Base-by-base conservation (phyloP, 1,139 yeast species). In the Yamadazyma dendronema region DNA sequence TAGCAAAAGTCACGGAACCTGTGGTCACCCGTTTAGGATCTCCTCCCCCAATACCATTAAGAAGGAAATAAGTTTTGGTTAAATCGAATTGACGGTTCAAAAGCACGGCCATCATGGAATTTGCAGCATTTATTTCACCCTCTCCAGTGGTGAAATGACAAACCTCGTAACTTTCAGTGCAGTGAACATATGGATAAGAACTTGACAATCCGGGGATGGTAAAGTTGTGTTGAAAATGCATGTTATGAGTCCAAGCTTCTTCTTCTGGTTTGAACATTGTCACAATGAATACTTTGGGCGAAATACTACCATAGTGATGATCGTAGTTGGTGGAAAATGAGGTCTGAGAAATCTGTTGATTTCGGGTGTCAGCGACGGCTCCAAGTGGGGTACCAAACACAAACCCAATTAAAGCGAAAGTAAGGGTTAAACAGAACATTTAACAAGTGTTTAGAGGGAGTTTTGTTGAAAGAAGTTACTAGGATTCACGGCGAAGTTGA, bases 1-100 rank as follows among this genome's bases (percentile, higher is more conserved):
- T 75, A 31, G 84, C 74, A 52, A 78, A 78, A 1, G 83, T 73
- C 30, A 74, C 85, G 17, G 81, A 72, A 26, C 85, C 86, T 43
- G 65, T 43, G 27, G 74, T 65, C 26, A 70, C 64, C 42, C 58
- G 54, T 14, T 56, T 43, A 16, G 86, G 86, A 43, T 75, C 74
- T 43, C 81, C 79, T 41, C 86, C 86, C 15, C 80, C 85, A 52
- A 80, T 81, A 52, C 87, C 87, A 28, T 82, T 81, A 44, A 79
- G 62, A 48, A 80, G 51, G 65, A 78, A 80, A 60, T 79, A 80
- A 27, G 85, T 78, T 49, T 73, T 69, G 26, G 79, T 54, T 36
- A 80, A 68, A 52, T 81, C 83, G 47, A 81, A 79, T 42, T 67
- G 52, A 28, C 84, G 80, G 39, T 69, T 67, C 55, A 77, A 63